phyloP scores from a whole-genome alignment of 2,329 filamentous ascomycete genomes.

The Colletotrichum sp. region DNA sequence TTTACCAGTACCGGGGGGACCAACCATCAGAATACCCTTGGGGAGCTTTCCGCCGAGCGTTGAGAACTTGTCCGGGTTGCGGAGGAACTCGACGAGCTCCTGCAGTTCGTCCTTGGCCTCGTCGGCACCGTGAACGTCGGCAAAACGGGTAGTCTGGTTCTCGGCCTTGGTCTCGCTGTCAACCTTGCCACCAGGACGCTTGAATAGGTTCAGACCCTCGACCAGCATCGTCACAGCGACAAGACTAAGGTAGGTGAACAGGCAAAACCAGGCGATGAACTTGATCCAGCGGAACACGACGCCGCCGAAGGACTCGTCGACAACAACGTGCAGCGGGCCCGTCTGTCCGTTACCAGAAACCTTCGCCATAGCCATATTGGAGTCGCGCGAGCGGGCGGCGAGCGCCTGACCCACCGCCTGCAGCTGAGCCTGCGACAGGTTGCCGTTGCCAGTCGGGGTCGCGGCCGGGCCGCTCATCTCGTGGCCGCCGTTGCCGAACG shows the following conservation, averaged over 20 bases:
- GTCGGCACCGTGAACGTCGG: constrained; percentile 94
- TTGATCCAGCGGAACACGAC: constrained; percentile 91
- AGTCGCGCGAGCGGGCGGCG: constrained; percentile 72
- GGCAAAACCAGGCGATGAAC: constrained; percentile 79
- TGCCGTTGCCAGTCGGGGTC: constrained; percentile 35
- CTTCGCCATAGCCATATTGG: constrained; percentile 63
- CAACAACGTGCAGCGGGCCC: constrained; percentile 91
- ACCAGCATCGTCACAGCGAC: constrained; percentile 82
- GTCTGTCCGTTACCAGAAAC: constrained; percentile 69
- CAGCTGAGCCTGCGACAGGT: constrained; percentile 65
- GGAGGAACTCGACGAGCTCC: constrained; percentile 94
- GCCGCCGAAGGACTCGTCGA: constrained; percentile 85
- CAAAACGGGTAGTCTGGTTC: constrained; percentile 88
- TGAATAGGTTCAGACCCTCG: constrained; percentile 79
- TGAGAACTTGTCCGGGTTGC: constrained; percentile 91
- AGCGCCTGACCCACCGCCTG: constrained; percentile 85
- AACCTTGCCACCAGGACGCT: constrained; percentile 76
- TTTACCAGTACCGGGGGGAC: constrained; percentile 96
- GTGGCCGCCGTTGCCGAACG: constrained; percentile 26
- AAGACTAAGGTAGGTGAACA: constrained; percentile 80
- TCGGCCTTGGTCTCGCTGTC: constrained; percentile 90
- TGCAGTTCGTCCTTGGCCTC: constrained; percentile 98
- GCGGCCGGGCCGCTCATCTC: constrained; percentile 24
- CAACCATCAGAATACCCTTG: constrained; percentile 94
- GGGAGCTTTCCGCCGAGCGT: constrained; percentile 95